Base-by-base conservation (phyloP, 2,329 filamentous ascomycete species). In the Calonectria montana region DNA sequence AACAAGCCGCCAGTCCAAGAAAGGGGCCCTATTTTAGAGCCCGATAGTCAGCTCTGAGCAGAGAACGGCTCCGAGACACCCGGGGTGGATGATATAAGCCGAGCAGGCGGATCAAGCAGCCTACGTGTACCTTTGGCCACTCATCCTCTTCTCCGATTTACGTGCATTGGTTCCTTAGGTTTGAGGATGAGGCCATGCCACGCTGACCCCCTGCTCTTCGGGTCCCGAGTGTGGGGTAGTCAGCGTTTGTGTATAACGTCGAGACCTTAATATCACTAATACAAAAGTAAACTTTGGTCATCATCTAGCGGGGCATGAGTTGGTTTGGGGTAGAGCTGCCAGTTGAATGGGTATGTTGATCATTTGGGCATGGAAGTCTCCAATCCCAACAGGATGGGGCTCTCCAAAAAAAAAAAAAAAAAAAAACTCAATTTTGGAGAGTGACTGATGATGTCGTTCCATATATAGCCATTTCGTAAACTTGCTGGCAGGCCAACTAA, bases 361-460 rank as follows among this genome's bases (percentile, higher is more conserved):
- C 50, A 47, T 23, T 35, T 31, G n/a, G 65, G 50, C 43, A 23
- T 43, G 57, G 39, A 67, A 21, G 9, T 75, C 75, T 70, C 70
- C 67, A 77, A 76, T 64, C 70, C 67, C 74, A 78, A 70, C 55
- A 76, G 63, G 61, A 65, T 76, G 75, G 76, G 71, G 74, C 70
- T 77, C 76, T 77, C 47, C 15, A 45, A n/a, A 23, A 55, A 55
- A 55, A 21, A 7, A 27, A 21, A 21, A 48, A 48, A 31, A 31
- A 31, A 50, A 50, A 31, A 31, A 50, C 27, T 18, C 21, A 62
- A 50, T 70, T 64, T 63, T 70, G 67, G 59, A 71, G 73, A 73
- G 73, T 57, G 47, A 27, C 64, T 74, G 69, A 69, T 67, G 45
- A 69, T 67, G 45, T 75, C 45, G 25, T 72, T 69, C 69, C 72